Evolutionary conservation across 192 early-diverging fungal species (phyloP).

Genomic region (Umbelopsis vinacea): DNA sequence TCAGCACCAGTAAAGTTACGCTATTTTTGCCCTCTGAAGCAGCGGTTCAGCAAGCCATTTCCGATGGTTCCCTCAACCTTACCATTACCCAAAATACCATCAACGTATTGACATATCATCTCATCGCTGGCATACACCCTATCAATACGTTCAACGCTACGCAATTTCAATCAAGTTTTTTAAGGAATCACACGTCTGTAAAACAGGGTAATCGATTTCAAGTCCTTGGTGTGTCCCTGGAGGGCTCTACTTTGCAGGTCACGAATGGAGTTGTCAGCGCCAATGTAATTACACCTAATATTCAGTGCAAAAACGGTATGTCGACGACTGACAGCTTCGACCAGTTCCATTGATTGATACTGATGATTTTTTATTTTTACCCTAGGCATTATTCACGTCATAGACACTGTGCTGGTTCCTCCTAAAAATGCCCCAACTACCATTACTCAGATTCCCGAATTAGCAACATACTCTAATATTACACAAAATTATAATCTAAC

Average conservation of each 20-base stretch:
- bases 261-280: slow-evolving; percentile 6
- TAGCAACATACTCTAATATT: slow-evolving; percentile 12
- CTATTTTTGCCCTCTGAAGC: slow-evolving; percentile 26
- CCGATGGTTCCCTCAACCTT: slow-evolving; percentile 21
- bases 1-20: slow-evolving; percentile 10
- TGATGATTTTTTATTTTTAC: background rate
- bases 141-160: background rate
- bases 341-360: background rate
- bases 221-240: background rate
- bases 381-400: slow-evolving; percentile 19
- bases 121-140: background rate
- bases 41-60: slow-evolving; percentile 17
- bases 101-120: background rate
- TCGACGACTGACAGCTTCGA: background rate
- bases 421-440: slow-evolving; percentile 11
- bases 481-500: slow-evolving; percentile 8
- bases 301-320: slow-evolving; percentile 29
- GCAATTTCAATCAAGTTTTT: background rate
- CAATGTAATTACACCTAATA: background rate
- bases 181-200: background rate
- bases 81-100: slow-evolving; percentile 2
- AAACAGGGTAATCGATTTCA: slow-evolving; percentile 5
- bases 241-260: background rate
- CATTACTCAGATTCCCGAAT: slow-evolving; percentile 18
- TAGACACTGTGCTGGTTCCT: slow-evolving; percentile 16